Percentiles rank a stretch among this genome's conserved stretches.
Conservation (phyloP, 1,139 yeast genomes). For the Yamadazyma blattariae region DNA sequence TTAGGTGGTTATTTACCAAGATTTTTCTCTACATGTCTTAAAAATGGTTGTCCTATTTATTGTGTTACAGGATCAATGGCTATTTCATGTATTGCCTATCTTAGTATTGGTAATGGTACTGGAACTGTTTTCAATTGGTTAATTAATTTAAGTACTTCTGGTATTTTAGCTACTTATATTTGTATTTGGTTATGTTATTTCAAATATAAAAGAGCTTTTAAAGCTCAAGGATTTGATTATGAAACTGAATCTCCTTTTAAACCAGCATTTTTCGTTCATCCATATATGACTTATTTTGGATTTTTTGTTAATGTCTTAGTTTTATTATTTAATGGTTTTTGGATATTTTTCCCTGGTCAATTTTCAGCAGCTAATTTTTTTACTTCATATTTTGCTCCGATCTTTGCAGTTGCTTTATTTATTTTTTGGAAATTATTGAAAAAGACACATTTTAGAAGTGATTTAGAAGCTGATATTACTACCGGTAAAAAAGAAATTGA, state of each 20-base stretch:
- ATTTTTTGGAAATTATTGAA: constrained; percentile 35
- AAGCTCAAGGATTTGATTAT: constrained; percentile 29
- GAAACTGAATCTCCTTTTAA: constrained; percentile 21
- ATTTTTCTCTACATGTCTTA: constrained; percentile 29
- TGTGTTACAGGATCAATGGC: constrained; percentile 24
- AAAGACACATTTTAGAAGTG: constrained; percentile 30
- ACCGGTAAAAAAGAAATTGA: constrained; percentile 37
- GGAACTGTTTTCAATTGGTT: constrained; percentile 38
- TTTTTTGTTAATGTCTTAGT: constrained; percentile 23
- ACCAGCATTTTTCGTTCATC: constrained; percentile 29
- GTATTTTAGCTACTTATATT: constrained; percentile 51
- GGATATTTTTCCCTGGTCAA: constrained; percentile 41
- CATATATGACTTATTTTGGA: constrained; percentile 34
- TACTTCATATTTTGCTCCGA: constrained; percentile 42
- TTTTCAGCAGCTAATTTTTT: constrained; percentile 34
- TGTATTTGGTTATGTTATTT: constrained; percentile 48
- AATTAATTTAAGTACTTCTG: constrained; percentile 45
- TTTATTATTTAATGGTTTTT: constrained; percentile 38
- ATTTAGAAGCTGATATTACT: constrained; percentile 33
- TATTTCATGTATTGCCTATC: constrained; percentile 27
- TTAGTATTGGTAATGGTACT: constrained; percentile 26
- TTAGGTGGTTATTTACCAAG: constrained; percentile 38
- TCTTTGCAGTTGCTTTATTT: constrained; percentile 23
- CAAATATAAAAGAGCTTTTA: constrained; percentile 32
- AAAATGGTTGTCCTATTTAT: constrained; percentile 35